phyloP scores from a whole-genome alignment of 2,329 filamentous ascomycete genomes.

The Alternaria brassicicola region DNA sequence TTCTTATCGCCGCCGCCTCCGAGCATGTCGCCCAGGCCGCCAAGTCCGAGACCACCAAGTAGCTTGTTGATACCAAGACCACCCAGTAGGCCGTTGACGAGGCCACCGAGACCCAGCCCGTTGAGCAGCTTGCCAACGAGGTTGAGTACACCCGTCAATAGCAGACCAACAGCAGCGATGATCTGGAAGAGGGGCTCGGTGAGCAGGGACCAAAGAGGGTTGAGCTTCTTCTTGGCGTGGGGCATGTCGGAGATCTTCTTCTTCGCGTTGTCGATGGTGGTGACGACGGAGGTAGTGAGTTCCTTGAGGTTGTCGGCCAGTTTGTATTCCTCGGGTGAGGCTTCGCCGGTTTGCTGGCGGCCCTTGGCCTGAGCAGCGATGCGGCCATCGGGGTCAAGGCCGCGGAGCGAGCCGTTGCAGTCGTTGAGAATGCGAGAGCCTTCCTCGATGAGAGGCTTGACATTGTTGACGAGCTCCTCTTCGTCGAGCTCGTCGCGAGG shows the following conservation, averaged over 20 bases:
- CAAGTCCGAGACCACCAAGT: slow-evolving; percentile 72
- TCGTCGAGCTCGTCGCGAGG: slow-evolving; percentile 89
- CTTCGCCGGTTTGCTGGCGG: slow-evolving; percentile 74
- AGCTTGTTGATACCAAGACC: slow-evolving; percentile 78
- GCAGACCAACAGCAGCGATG: slow-evolving; percentile 81
- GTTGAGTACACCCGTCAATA: slow-evolving; percentile 82
- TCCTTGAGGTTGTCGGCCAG: slow-evolving; percentile 87
- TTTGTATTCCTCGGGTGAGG: slow-evolving; percentile 80
- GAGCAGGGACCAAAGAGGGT: slow-evolving; percentile 83
- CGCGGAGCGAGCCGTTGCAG: slow-evolving; percentile 84
- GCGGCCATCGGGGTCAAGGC: slow-evolving; percentile 84
- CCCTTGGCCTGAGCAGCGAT: slow-evolving; percentile 87
- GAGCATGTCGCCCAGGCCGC: slow-evolving; percentile 56
- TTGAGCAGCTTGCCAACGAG: slow-evolving; percentile 81
- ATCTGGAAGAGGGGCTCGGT: slow-evolving; percentile 92
- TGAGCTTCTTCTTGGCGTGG: slow-evolving; percentile 92
- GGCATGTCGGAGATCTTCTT: slow-evolving; percentile 90
- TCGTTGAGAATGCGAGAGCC: slow-evolving; percentile 81
- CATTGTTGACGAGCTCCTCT: slow-evolving; percentile 82
- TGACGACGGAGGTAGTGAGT: slow-evolving; percentile 78
- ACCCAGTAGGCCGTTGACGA: slow-evolving; percentile 80
- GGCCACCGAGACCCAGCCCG: slow-evolving; percentile 79
- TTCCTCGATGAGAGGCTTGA: slow-evolving; percentile 88
- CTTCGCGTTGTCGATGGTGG: slow-evolving; percentile 85
- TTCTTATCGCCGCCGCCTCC: slow-evolving; percentile 63